Percentiles rank a stretch among this genome's conserved stretches.
Conservation (phyloP, 306 rosid genomes). For the Morella rubra region DNA sequence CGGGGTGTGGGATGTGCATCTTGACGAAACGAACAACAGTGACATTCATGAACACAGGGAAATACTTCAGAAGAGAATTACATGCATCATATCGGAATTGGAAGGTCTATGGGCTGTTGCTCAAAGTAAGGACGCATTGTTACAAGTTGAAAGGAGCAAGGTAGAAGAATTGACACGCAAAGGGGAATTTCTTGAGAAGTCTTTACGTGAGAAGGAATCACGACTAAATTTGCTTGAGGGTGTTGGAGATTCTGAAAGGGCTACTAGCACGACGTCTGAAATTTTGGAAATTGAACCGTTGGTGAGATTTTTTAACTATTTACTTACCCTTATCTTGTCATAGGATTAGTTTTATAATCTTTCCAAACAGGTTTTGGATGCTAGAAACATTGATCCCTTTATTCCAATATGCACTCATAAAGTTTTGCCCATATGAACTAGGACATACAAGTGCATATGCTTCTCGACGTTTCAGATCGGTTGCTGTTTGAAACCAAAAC, state of each 20-base stretch:
- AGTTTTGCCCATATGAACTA: not conserved
- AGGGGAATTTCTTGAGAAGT: constrained; percentile 60
- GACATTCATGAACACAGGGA: constrained; percentile 61
- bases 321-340: constrained; percentile 7
- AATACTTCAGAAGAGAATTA: constrained; percentile 61
- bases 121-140: constrained; percentile 63
- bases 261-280: constrained; percentile 56
- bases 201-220: constrained; percentile 68
- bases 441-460: not conserved
- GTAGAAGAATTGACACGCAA: constrained; percentile 60
- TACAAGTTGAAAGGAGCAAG: constrained; percentile 75
- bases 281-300: constrained; percentile 78
- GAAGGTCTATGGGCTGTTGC: constrained; percentile 55
- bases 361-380: not conserved
- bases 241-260: constrained; percentile 57
- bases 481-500: not conserved
- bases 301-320: constrained; percentile 54
- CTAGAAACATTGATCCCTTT: not conserved
- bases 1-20: constrained; percentile 48
- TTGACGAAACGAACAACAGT: constrained; percentile 43
- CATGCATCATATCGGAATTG: constrained; percentile 57
- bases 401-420: not conserved
- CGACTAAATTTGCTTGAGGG: constrained; percentile 77
- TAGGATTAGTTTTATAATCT: not conserved
- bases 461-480: not conserved